These are phyloP conservation scores for Alternaria ethzedia DNA, from an alignment of 2,329 filamentous ascomycete species.

Conservation along the genomic window DNA sequence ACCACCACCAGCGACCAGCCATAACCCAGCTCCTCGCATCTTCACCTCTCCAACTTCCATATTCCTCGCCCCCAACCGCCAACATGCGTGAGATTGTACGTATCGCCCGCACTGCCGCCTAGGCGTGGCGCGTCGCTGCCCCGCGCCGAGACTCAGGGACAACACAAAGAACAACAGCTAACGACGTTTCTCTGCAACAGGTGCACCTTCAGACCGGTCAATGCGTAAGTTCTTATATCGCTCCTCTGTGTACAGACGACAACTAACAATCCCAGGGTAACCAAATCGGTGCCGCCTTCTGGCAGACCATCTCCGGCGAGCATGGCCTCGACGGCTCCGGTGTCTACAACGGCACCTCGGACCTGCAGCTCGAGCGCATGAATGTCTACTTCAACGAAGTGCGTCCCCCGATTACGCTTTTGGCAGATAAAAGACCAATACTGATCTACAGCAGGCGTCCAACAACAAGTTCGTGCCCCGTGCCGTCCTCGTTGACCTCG, in stretches of 20 bases:
- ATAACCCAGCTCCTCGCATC: conserved; percentile 38
- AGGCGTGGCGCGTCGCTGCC: conserved; percentile 54
- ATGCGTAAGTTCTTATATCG: conserved; percentile 73
- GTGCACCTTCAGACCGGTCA: conserved; percentile 99
- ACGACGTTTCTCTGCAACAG: conserved; percentile 64
- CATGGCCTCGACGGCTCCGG: conserved; percentile 98
- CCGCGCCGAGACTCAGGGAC: conserved; percentile 50
- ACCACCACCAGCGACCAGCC: conserved; percentile 34
- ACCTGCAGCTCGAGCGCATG: conserved; percentile 99
- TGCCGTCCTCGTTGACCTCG: conserved; percentile 98
- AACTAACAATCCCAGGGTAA: conserved; percentile 74
- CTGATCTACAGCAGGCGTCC: conserved; percentile 69
- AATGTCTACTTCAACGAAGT: conserved; percentile 99
- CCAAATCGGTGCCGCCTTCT: conserved; percentile 99
- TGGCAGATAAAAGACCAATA: conserved; percentile 15
- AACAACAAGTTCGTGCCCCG: conserved; percentile 99
- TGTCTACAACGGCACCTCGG: conserved; percentile 97
- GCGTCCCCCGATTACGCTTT: conserved; percentile 37
- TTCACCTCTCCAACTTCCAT: conserved; percentile 37
- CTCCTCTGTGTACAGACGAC: conserved; percentile 12
- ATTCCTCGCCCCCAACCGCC: conserved; percentile 35
- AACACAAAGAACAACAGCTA: conserved; percentile 61
- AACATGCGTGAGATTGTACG: conserved; percentile 75
- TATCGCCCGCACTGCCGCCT: conserved; percentile 41
- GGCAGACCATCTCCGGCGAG: conserved; percentile 70